Percentiles rank a stretch among this genome's conserved stretches.
These are phyloP conservation scores for Suhomyces prunicola DNA, from an alignment of 805 yeast genomes.

Conservation along the genomic window DNA sequence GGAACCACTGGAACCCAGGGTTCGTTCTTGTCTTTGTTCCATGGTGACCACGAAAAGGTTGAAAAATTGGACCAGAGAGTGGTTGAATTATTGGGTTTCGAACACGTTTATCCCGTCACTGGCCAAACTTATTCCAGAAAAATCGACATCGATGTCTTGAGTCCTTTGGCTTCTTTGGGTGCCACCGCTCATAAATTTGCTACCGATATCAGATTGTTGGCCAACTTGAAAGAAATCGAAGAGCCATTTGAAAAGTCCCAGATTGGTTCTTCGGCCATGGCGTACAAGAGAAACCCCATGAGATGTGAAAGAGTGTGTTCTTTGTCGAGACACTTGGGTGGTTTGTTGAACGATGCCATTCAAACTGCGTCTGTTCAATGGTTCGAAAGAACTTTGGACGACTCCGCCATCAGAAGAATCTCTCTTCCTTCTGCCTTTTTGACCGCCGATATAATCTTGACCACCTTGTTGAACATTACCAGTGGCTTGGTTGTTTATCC, in stretches of 20 bases:
- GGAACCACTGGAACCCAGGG: conserved; percentile 99
- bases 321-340: conserved; percentile 92
- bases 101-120: conserved; percentile 93
- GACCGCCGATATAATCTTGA: conserved; percentile 88
- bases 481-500: conserved; percentile 97
- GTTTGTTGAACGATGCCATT: conserved; percentile 87
- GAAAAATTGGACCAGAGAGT: conserved; percentile 90
- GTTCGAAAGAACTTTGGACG: conserved; percentile 99
- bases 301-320: conserved; percentile 98
- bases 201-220: conserved; percentile 91
- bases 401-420: conserved; percentile 96
- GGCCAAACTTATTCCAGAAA: conserved; percentile 99
- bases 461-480: conserved; percentile 87
- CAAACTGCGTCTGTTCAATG: conserved; percentile 98
- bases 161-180: conserved; percentile 91
- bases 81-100: conserved; percentile 89
- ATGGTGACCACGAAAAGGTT: conserved; percentile 95
- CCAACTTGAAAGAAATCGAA: conserved; percentile 95
- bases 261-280: conserved; percentile 98
- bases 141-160: conserved; percentile 90
- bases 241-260: conserved; percentile 99
- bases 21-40: conserved; percentile 90
- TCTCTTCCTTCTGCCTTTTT: conserved; percentile 94
- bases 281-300: conserved; percentile 99
- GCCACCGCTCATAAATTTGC: conserved; percentile 97